A percentile compares a stretch with the other conserved stretches of the same genome.
Conservation (phyloP, 441 rosid species). For the Hura crepitans region DNA sequence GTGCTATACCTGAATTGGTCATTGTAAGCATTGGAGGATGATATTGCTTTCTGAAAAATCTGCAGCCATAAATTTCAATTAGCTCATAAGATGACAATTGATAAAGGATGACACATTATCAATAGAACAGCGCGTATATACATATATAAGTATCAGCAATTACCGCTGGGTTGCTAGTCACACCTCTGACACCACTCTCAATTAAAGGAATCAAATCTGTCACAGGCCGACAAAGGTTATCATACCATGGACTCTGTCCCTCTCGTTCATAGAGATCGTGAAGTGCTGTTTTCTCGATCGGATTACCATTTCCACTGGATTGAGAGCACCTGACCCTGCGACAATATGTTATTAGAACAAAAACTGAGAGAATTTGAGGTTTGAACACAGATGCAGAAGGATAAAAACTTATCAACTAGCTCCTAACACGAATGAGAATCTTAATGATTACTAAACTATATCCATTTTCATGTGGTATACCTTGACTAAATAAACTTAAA, state of each 20-base stretch:
- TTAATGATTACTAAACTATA: not conserved
- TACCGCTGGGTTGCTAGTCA: slow-evolving; percentile 99
- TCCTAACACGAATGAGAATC: not conserved
- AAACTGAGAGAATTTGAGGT: not conserved
- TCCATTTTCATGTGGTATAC: not conserved
- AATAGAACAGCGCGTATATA: not conserved
- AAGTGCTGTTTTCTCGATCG: slow-evolving; percentile 59
- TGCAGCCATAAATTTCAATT: slow-evolving; percentile 36
- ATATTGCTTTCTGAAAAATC: slow-evolving; percentile 98
- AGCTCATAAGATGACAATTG: slow-evolving; percentile 9
- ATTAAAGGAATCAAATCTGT: slow-evolving; percentile 86
- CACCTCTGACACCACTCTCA: slow-evolving; percentile 88
- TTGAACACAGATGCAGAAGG: not conserved
- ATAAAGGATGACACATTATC: not conserved
- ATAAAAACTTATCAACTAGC: slow-evolving; percentile 5
- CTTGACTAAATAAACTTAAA: not conserved
- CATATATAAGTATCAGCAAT: not conserved
- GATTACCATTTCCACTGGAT: slow-evolving; percentile 52
- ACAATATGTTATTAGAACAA: slow-evolving; percentile 5
- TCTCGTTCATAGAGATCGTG: slow-evolving; percentile 86
- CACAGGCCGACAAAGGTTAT: slow-evolving; percentile 96
- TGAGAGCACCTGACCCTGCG: slow-evolving; percentile 73
- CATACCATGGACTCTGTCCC: slow-evolving; percentile 99
- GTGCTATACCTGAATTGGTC: slow-evolving; percentile 80
- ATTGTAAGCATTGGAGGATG: slow-evolving; percentile 90